Evolutionary conservation across 2,329 filamentous ascomycete genomes (phyloP), one percentile per base, ranked within the genome.

Genomic region (Eutypa lata): DNA sequence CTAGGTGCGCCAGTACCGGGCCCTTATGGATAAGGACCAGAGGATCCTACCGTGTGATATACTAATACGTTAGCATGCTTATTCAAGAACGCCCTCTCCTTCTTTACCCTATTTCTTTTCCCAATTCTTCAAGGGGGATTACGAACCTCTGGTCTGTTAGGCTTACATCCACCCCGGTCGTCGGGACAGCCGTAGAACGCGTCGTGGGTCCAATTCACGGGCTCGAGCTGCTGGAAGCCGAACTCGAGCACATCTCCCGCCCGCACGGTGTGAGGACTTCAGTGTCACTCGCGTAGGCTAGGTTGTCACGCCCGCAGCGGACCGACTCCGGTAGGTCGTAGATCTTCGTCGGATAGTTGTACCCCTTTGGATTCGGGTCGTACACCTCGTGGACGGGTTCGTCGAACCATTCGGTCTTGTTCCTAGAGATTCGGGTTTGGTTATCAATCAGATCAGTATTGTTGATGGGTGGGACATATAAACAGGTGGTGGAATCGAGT

Each of bases 11-110:
- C 5, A 61, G 26, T 10, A 58, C 46, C 1, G 59, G 57, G 2
- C 57, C 57, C 3, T 21, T 47, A 21, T 61, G 59, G 21, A 54
- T 56, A 16, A 61, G 37, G 26, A 56, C 54, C 53, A 55, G n/a
- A n/a, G n/a, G n/a, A n/a, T n/a, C n/a, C n/a, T n/a, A n/a, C n/a
- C n/a, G n/a, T n/a, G n/a, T 50, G 3, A 51, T 44, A 11, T 31
- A 18, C 55, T 57, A 24, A 11, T 3, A 40, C 21, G 2, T 24
- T 28, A 7, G 21, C 22, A 16, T 51, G 49, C 2, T 22, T 16
- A 10, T n/a, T 7, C n/a, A 10, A 11, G 8, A 7, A 35, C 31
- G 31, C 24, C 5, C 14, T 26, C 44, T 22, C 6, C 44, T 47
- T 26, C 14, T 47, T 38, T 28, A 21, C 7, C n/a, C n/a, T n/a